These are phyloP conservation scores for Theileria sp. DNA, from an alignment of 169 alveolate species.

Conservation along the genomic window DNA sequence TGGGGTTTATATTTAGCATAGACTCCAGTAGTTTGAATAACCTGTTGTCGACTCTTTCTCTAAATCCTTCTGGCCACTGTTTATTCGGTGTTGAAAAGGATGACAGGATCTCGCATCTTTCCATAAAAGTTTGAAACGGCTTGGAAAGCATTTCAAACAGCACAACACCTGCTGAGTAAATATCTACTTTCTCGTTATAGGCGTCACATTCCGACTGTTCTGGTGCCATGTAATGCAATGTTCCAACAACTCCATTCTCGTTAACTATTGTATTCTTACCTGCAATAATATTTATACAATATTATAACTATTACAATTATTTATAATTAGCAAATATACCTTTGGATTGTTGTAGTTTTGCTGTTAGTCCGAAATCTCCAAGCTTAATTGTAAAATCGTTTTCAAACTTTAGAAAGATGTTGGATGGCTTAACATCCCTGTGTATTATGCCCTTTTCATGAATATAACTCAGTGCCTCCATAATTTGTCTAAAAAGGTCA, in stretches of 20 bases:
- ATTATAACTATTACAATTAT: background rate
- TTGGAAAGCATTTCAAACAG: slow-evolving; percentile 82
- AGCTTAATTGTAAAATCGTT: slow-evolving; percentile 71
- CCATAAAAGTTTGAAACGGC: slow-evolving; percentile 81
- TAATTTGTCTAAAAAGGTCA: slow-evolving; percentile 77
- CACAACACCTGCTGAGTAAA: slow-evolving; percentile 81
- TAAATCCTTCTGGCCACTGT: slow-evolving; percentile 72
- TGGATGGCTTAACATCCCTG: slow-evolving; percentile 82
- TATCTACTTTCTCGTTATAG: slow-evolving; percentile 80
- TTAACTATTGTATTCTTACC: background rate
- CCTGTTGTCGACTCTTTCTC: slow-evolving; percentile 63
- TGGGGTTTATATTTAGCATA: slow-evolving; percentile 70
- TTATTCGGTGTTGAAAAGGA: slow-evolving; percentile 58
- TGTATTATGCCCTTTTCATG: slow-evolving; percentile 84
- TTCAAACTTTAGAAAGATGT: slow-evolving; percentile 77
- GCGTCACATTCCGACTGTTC: slow-evolving; percentile 78
- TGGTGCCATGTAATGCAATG: slow-evolving; percentile 82
- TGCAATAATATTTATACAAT: background rate
- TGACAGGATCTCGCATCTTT: slow-evolving; percentile 72
- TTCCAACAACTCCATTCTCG: slow-evolving; percentile 73
- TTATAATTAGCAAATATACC: background rate
- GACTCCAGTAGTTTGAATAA: slow-evolving; percentile 65
- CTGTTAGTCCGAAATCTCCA: slow-evolving; percentile 84
- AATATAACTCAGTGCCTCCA: slow-evolving; percentile 80
- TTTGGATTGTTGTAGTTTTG: slow-evolving; percentile 59